Conservation (phyloP, 768 basidiomycete genomes). For the Psilocybe tampanensis region DNA sequence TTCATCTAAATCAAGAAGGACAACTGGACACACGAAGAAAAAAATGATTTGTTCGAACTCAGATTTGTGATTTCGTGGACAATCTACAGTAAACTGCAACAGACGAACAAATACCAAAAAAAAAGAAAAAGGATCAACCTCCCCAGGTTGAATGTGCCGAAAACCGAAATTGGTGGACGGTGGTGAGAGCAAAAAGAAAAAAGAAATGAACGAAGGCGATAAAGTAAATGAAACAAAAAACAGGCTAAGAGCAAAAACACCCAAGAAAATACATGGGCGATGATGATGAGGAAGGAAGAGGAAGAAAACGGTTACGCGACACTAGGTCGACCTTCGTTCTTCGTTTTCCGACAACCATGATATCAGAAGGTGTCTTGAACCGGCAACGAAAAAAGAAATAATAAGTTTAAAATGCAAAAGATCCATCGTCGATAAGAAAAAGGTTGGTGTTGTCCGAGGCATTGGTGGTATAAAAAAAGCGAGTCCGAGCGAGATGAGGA, state of each 20-base stretch:
- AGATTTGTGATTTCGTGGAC: slow-evolving; percentile 10
- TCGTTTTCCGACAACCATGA: neutral
- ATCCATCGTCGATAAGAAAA: neutral
- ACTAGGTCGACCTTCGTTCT: slow-evolving; percentile 4
- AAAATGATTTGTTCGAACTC: slow-evolving; percentile 8
- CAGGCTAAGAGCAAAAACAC: slow-evolving; percentile 7
- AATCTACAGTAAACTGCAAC: slow-evolving; percentile 5
- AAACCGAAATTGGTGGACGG: slow-evolving; percentile 19
- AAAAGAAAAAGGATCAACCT: slow-evolving; percentile 19
- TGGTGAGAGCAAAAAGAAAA: slow-evolving; percentile 7
- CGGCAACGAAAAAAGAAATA: neutral
- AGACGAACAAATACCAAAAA: slow-evolving; percentile 3
- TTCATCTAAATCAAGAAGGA: too few relatives aligned
- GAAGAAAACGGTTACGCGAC: slow-evolving; percentile 1
- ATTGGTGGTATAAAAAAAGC: slow-evolving; percentile 2
- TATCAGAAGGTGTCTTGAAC: neutral
- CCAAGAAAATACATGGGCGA: too few relatives aligned
- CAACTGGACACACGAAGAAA: too few relatives aligned
- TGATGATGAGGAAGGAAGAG: neutral
- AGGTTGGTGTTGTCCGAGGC: neutral
- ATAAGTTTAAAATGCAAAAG: neutral
- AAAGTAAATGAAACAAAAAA: slow-evolving; percentile 5
- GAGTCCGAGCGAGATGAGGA: neutral
- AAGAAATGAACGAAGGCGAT: slow-evolving; percentile 3
- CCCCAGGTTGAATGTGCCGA: slow-evolving; percentile 25